Evolutionary conservation across 768 basidiomycete species (phyloP).

Genomic region (Phlebiopsis flavidoalba): DNA sequence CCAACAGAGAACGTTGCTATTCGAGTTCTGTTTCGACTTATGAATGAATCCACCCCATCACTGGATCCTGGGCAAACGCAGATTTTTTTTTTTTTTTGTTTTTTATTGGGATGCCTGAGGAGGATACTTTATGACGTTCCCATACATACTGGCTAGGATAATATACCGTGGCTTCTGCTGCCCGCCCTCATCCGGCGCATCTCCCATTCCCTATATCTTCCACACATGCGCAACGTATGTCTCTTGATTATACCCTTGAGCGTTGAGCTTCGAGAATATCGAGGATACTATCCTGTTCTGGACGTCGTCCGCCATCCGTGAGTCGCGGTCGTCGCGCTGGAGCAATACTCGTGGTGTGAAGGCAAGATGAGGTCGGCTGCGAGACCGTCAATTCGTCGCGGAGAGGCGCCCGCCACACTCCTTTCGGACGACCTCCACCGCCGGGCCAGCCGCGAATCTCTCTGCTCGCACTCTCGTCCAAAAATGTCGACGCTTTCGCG

Average conservation of each 20-base stretch:
- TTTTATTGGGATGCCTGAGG: constrained; percentile 2
- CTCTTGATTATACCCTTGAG: constrained; percentile 64
- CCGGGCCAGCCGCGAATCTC: neutral
- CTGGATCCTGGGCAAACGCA: constrained; percentile 41
- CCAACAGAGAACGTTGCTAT: constrained; percentile 94
- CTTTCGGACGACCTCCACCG: constrained; percentile 2
- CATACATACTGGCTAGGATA: constrained; percentile 79
- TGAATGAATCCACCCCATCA: constrained; percentile 73
- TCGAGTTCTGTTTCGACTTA: constrained; percentile 95
- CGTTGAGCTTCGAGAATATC: constrained; percentile 73
- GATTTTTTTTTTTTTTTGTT: too few species aligned
- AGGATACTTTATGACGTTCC: neutral
- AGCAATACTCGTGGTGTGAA: neutral
- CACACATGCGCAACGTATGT: constrained; percentile 82
- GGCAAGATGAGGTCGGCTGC: neutral
- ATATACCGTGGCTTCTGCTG: constrained; percentile 87
- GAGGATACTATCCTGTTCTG: constrained; percentile 74
- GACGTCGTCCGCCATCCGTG: constrained; percentile 41
- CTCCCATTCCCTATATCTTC: constrained; percentile 97
- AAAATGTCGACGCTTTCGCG: constrained; percentile 33
- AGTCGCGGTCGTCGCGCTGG: neutral
- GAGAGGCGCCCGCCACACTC: neutral
- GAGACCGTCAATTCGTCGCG: neutral
- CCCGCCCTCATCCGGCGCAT: constrained; percentile 61
- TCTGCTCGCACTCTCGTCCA: neutral